These are phyloP conservation scores for Marasmius fiardii DNA, from an alignment of 1,284 basidiomycete genomes.

Conservation along the genomic window DNA sequence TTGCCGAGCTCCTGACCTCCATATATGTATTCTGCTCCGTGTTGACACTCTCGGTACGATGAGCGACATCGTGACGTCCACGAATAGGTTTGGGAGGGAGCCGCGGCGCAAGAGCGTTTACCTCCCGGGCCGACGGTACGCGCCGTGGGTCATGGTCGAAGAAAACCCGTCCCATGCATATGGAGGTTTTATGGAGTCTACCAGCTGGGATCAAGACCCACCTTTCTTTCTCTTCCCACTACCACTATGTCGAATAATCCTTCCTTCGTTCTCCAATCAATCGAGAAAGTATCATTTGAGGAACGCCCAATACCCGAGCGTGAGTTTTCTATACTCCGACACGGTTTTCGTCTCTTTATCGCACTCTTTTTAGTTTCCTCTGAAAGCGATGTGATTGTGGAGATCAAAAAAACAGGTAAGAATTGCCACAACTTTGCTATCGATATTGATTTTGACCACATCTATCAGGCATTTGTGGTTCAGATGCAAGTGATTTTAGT, in stretches of 20 bases:
- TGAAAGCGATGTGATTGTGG: conserved; percentile 78
- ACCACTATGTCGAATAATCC: conserved; percentile 66
- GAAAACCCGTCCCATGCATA: no score
- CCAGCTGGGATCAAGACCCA: background rate
- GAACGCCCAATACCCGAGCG: conserved; percentile 77
- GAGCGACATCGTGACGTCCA: no score
- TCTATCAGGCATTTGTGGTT: conserved; percentile 79
- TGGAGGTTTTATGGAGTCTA: background rate
- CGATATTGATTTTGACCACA: background rate
- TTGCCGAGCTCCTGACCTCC: no score
- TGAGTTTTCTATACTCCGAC: conserved; percentile 27
- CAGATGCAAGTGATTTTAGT: conserved; percentile 55
- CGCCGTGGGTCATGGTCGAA: no score
- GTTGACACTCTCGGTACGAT: no score
- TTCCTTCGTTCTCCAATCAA: conserved; percentile 74
- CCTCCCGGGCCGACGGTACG: no score
- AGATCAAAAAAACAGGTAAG: conserved; percentile 88
- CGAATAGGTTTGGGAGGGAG: no score
- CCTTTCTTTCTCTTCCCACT: background rate
- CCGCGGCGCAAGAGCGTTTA: no score
- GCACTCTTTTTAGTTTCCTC: conserved; percentile 51
- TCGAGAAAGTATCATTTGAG: conserved; percentile 76
- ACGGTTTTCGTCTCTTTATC: background rate
- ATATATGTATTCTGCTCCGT: no score
- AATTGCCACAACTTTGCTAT: conserved; percentile 4